Evolutionary conservation across 2,329 filamentous ascomycete species (phyloP).

Genomic region (Epichloe coenophiala): DNA sequence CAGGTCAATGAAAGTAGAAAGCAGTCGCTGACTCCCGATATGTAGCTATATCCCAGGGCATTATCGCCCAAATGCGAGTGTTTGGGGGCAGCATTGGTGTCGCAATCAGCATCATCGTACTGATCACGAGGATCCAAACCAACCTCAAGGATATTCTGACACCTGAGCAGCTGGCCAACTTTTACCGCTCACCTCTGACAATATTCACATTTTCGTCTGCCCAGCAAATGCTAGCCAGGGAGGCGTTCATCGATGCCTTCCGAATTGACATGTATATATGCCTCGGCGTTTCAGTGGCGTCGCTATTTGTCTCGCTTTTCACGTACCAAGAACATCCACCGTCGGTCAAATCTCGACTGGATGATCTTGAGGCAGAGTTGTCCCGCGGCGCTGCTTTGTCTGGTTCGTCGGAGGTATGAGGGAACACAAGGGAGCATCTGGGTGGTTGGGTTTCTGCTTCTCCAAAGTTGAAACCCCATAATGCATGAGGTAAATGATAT

Average conservation of each 20-base stretch:
- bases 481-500: not conserved
- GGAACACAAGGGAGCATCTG: not conserved
- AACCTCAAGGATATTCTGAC: slow-evolving; percentile 7
- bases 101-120: slow-evolving; percentile 35
- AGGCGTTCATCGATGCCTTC: slow-evolving; percentile 10
- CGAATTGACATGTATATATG: slow-evolving; percentile 10
- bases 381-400: not conserved
- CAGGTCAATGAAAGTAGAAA: not conserved
- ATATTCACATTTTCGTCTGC: slow-evolving; percentile 5
- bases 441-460: not conserved
- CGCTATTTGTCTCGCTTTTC: slow-evolving; percentile 7
- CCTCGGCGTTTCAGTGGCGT: slow-evolving; percentile 7
- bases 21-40: not conserved
- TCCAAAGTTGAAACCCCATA: no score
- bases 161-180: slow-evolving; percentile 6
- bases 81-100: slow-evolving; percentile 42
- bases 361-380: slow-evolving; percentile 12
- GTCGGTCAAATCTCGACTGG: slow-evolving; percentile 9
- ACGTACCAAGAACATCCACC: slow-evolving; percentile 11
- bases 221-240: slow-evolving; percentile 8
- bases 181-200: slow-evolving; percentile 9
- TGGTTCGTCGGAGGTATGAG: not conserved
- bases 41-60: slow-evolving; percentile 36
- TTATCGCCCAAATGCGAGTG: slow-evolving; percentile 36
- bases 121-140: slow-evolving; percentile 14